Evolutionary conservation across 805 yeast species (phyloP), one percentile per base, ranked within the genome.

Genomic region (Candida andamanensis): DNA sequence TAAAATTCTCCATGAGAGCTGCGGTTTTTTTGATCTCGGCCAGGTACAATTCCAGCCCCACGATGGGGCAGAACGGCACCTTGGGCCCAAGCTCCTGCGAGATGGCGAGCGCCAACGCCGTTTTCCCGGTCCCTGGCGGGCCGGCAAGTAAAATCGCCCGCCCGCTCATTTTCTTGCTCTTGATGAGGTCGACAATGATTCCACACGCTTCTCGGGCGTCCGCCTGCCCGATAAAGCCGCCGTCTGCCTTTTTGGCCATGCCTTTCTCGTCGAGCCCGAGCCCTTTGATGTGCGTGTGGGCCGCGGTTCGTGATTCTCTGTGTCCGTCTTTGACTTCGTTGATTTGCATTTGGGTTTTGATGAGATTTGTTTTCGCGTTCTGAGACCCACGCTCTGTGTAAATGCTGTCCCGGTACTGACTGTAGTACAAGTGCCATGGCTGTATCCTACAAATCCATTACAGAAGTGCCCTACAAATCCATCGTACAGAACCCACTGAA

Each of bases 1-100:
- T 76, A 63, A 92, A 90, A 54, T 87, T 86, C 60, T 92, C 97
- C 92, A 86, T 89, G 52, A 92, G 65, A 2, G 95, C 86, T 52
- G 92, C 96, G 0, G 98, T 92, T 67, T 92, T 92, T 58, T 90
- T 89, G 31, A 92, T 90, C 55, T 92, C 98, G n/a, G 95, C 95
- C 9, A 95, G 82, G 50, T 80, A 92, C 39, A 92, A 68, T 61
- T 92, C 98, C 37, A 87, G 77, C 23, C 97, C 98, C 15, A 94
- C 97, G 49, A 92, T 80, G 4, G 97, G 97, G 51, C 96, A 89
- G 56, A 92, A 92, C 28, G 98, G 98, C 33, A 92, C 97, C 53
- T 90, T 87, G 24, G 95, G 92, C 4, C 98, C 98, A 47, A 92
- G 69, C 56, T 86, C 96, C 56, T 92, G 97, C 3, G 97, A 85